Evolutionary conservation across 306 rosid species (phyloP).

Genomic region (Benincasa hispida): DNA sequence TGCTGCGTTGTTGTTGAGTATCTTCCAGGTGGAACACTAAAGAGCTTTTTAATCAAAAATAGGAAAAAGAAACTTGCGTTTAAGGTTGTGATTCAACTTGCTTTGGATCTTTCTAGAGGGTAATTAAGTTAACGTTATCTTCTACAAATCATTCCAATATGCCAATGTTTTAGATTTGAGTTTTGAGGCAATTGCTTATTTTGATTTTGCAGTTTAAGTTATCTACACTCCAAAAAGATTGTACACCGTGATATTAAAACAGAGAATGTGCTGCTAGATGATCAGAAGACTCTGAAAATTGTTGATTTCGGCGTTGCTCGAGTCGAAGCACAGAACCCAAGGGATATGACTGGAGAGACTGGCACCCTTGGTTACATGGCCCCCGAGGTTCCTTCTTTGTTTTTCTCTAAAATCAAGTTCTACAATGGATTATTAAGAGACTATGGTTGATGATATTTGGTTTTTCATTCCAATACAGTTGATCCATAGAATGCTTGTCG

Average conservation of each 20-base stretch:
- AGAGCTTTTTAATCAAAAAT: conserved; percentile 51
- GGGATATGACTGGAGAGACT: conserved; percentile 92
- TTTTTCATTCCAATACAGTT: background rate
- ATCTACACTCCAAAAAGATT: conserved; percentile 70
- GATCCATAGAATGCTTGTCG: background rate
- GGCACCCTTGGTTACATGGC: conserved; percentile 95
- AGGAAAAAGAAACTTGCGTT: conserved; percentile 59
- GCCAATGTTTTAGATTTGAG: background rate
- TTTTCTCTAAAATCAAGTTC: background rate
- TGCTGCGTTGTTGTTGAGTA: conserved; percentile 83
- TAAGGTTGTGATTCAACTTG: conserved; percentile 67
- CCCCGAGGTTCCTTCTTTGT: conserved; percentile 50
- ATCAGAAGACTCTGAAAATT: conserved; percentile 41
- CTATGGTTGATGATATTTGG: background rate
- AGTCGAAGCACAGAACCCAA: conserved; percentile 72
- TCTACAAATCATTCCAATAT: background rate
- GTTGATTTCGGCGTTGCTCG: conserved; percentile 96
- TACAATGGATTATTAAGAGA: background rate
- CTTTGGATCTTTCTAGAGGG: conserved; percentile 87
- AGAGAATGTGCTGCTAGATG: conserved; percentile 65
- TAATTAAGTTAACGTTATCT: conserved; percentile 16
- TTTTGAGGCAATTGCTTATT: background rate
- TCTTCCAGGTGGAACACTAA: conserved; percentile 77
- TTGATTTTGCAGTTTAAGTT: conserved; percentile 40
- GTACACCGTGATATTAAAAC: conserved; percentile 80